Conservation (phyloP, 2,329 filamentous ascomycete species). For the Fusarium circinatum region DNA sequence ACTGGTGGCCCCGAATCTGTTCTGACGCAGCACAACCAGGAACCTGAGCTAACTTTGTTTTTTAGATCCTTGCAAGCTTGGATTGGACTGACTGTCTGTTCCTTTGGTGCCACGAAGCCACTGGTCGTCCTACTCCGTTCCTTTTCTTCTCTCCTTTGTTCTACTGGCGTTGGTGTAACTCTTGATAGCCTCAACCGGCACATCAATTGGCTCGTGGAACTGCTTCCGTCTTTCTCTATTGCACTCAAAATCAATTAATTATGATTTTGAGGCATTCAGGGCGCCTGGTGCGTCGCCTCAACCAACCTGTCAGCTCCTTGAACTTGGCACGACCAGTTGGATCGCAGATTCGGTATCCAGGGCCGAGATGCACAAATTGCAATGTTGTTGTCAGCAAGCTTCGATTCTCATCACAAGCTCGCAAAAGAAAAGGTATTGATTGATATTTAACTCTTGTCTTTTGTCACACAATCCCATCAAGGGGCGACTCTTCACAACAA, state of each 20-base stretch:
- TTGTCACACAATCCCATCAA: neutral
- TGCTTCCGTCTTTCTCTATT: neutral
- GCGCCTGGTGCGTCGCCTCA: constrained; percentile 43
- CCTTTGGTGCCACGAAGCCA: constrained; percentile 37
- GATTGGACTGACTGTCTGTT: constrained; percentile 6
- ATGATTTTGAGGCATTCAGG: constrained; percentile 43
- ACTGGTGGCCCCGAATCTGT: constrained; percentile 16
- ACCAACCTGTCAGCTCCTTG: constrained; percentile 26
- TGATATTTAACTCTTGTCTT: constrained; percentile 8
- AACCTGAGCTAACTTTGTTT: constrained; percentile 25
- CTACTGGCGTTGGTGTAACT: constrained; percentile 7
- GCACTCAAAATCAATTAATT: constrained; percentile 4
- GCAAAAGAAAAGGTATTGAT: constrained; percentile 44
- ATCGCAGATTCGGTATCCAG: constrained; percentile 29
- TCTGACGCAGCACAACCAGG: constrained; percentile 18
- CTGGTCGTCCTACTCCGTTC: constrained; percentile 12
- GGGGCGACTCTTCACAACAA: neutral
- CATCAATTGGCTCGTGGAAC: constrained; percentile 16
- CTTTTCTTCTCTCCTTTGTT: constrained; percentile 24
- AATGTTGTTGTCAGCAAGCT: constrained; percentile 23
- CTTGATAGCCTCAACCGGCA: constrained; percentile 16
- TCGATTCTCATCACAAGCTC: constrained; percentile 46
- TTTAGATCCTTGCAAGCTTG: constrained; percentile 22
- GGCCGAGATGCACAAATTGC: constrained; percentile 23
- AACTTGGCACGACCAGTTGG: constrained; percentile 30